These are phyloP conservation scores for Nothophaeocryptopus gaeumannii DNA, from an alignment of 2,329 filamentous ascomycete species.

Conservation along the genomic window DNA sequence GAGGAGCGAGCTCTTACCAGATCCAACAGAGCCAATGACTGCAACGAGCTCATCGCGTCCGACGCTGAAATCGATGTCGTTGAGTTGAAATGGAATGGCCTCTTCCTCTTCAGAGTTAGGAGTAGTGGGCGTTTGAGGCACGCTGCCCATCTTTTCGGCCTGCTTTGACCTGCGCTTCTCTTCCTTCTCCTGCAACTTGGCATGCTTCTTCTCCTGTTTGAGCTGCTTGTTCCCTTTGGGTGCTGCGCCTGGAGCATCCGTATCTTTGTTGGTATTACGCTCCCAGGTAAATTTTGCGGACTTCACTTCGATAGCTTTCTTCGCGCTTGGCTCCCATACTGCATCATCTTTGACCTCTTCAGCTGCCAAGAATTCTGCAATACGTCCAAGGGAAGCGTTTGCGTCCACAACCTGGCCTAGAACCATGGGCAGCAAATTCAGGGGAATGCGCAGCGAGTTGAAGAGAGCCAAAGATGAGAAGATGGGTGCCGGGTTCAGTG, in stretches of 20 bases:
- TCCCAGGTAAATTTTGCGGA: conserved; percentile 88
- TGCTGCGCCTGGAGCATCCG: conserved; percentile 32
- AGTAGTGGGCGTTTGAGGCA: conserved; percentile 18
- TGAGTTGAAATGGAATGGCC: conserved; percentile 68
- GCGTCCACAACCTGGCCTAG: conserved; percentile 89
- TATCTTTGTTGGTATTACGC: conserved; percentile 50
- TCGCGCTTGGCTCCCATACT: conserved; percentile 52
- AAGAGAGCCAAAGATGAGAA: conserved; percentile 94
- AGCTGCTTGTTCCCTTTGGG: conserved; percentile 36
- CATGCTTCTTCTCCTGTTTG: conserved; percentile 44
- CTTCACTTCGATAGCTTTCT: conserved; percentile 64
- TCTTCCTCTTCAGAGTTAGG: conserved; percentile 48
- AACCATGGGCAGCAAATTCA: conserved; percentile 84
- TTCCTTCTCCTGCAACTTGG: conserved; percentile 43
- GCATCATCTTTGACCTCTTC: conserved; percentile 80
- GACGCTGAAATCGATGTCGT: conserved; percentile 64
- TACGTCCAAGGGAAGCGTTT: conserved; percentile 76
- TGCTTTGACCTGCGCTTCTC: conserved; percentile 36
- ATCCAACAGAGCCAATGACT: conserved; percentile 85
- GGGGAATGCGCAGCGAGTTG: conserved; percentile 83
- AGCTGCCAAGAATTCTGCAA: conserved; percentile 81
- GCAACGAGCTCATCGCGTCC: conserved; percentile 75
- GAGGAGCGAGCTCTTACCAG: conserved; percentile 85
- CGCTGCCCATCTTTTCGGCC: conserved; percentile 28
- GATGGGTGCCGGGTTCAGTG: conserved; percentile 69